Percentiles rank a stretch among this genome's conserved stretches.
Evolutionary conservation across 352 stramenopile species (phyloP).

Genomic region (Phytophthora ohioensis): DNA sequence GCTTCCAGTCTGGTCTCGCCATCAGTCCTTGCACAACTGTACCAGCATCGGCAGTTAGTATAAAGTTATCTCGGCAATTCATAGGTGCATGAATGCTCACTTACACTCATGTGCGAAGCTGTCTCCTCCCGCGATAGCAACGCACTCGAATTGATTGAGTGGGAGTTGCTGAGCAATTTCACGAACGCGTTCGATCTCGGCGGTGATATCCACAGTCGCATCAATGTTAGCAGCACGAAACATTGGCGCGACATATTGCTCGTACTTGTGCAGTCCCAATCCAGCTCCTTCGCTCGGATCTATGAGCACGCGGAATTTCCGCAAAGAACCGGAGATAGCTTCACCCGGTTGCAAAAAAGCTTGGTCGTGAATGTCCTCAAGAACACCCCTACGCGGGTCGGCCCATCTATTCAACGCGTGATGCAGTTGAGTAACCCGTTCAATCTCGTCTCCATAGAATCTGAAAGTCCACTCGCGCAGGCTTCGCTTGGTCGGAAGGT

Average conservation of each 20-base stretch:
- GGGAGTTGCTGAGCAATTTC: constrained; percentile 60
- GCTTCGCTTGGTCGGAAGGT: constrained; percentile 34
- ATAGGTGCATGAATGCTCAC: not conserved
- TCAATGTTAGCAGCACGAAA: constrained; percentile 61
- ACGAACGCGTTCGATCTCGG: constrained; percentile 39
- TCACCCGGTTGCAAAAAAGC: constrained; percentile 19
- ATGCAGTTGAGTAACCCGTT: constrained; percentile 40
- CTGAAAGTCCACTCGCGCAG: constrained; percentile 56
- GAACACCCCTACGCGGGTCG: constrained; percentile 38
- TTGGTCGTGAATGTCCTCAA: constrained; percentile 24
- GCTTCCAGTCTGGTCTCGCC: constrained; percentile 62
- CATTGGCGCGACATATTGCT: constrained; percentile 57
- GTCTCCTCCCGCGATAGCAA: constrained; percentile 66
- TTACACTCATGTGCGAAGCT: constrained; percentile 60
- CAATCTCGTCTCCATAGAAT: constrained; percentile 52
- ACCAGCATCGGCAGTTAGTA: constrained; percentile 6
- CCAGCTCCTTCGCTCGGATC: constrained; percentile 60
- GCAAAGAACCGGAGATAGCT: constrained; percentile 17
- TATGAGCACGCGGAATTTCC: constrained; percentile 66
- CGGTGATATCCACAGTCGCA: constrained; percentile 49
- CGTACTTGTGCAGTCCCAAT: constrained; percentile 43
- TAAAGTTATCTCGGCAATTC: not conserved
- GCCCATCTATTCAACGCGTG: constrained; percentile 54
- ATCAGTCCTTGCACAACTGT: constrained; percentile 75
- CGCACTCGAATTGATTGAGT: constrained; percentile 58